Percentiles rank a stretch among this genome's conserved stretches.
Conservation (phyloP, 164 flowering plant species). For the Santalum album region DNA sequence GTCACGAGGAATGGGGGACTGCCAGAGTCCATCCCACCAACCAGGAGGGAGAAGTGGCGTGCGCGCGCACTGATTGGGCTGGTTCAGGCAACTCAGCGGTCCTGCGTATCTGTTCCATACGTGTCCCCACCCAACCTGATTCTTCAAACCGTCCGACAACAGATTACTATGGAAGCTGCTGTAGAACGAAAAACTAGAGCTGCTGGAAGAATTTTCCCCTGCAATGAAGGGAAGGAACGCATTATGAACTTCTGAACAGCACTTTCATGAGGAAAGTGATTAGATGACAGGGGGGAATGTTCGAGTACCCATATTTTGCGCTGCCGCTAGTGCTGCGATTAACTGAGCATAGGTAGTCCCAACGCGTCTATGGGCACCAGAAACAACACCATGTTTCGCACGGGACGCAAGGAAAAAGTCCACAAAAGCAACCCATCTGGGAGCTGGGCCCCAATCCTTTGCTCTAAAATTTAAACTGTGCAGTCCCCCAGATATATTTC, state of each 20-base stretch:
- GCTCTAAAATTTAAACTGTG: constrained; percentile 43
- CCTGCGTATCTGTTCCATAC: constrained; percentile 96
- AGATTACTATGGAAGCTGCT: constrained; percentile 91
- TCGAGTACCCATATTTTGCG: constrained; percentile 48
- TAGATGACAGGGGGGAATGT: background rate
- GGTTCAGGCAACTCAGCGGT: constrained; percentile 70
- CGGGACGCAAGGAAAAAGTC: constrained; percentile 95
- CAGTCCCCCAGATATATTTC: constrained; percentile 42
- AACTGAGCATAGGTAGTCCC: constrained; percentile 98
- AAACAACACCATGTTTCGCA: constrained; percentile 72
- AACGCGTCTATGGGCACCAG: constrained; percentile 92
- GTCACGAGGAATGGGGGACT: constrained; percentile 82
- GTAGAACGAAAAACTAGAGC: constrained; percentile 50
- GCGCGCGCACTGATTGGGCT: constrained; percentile 66
- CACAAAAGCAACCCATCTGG: constrained; percentile 98
- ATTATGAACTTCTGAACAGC: background rate
- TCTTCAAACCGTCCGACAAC: constrained; percentile 55
- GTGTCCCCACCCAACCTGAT: constrained; percentile 94
- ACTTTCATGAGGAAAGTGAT: background rate
- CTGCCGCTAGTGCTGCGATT: constrained; percentile 87
- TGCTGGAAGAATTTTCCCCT: constrained; percentile 35
- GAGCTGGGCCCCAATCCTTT: constrained; percentile 99
- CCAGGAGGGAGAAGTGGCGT: constrained; percentile 89
- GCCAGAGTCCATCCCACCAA: constrained; percentile 98
- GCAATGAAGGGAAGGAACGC: constrained; percentile 9